These are phyloP conservation scores for Incumbomyces delicatus DNA, from an alignment of 2,329 filamentous ascomycete species.

Conservation along the genomic window DNA sequence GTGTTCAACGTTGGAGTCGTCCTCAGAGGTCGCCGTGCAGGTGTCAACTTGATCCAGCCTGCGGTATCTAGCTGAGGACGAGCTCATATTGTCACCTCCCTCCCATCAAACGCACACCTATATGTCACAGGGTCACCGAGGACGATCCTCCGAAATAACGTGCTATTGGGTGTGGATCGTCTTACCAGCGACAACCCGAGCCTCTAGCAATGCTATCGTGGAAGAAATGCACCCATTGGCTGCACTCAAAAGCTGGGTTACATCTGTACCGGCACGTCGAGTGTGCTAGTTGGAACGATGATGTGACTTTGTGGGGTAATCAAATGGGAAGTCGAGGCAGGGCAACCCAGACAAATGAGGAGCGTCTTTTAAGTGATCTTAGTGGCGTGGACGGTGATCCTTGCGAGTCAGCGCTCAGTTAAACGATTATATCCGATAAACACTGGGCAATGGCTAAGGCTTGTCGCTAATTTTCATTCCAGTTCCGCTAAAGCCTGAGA, in stretches of 20 bases:
- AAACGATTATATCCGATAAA: no score
- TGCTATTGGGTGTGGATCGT: neutral
- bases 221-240: neutral
- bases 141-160: neutral
- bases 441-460: no score
- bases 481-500: no score
- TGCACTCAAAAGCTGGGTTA: neutral
- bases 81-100: neutral
- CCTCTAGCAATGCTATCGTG: no score
- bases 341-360: no score
- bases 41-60: conserved; percentile 11
- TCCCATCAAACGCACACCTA: neutral
- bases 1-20: neutral
- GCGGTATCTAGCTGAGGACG: conserved; percentile 11
- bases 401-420: no score
- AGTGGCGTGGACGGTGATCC: no score
- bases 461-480: no score
- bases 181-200: conserved; percentile 1
- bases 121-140: neutral
- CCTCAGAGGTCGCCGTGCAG: conserved; percentile 4
- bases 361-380: no score
- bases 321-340: no score
- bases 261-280: neutral
- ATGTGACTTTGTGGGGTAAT: no score
- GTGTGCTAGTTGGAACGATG: neutral